Evolutionary conservation across 2,329 filamentous ascomycete species (phyloP).

Genomic region (Fusarium lyarnte): DNA sequence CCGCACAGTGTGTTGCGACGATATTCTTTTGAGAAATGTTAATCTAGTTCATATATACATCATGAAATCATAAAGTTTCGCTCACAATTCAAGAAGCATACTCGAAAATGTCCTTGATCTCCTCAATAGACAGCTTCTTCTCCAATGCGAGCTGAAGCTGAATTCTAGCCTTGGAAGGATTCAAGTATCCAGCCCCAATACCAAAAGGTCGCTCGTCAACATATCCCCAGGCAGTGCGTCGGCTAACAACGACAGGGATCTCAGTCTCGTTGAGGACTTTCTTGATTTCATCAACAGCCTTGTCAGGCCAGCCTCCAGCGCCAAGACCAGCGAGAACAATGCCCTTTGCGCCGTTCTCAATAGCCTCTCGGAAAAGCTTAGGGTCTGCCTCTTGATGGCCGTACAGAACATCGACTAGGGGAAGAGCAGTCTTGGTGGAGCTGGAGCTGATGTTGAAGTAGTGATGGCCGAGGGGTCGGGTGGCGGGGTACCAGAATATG

Average conservation of each 20-base stretch:
- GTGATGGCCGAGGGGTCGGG: slow-evolving; percentile 56
- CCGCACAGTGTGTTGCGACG: no score
- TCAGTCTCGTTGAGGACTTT: slow-evolving; percentile 55
- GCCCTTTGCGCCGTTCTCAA: slow-evolving; percentile 59
- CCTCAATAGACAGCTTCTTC: slow-evolving; percentile 6
- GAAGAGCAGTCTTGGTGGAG: slow-evolving; percentile 50
- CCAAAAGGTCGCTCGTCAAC: slow-evolving; percentile 52
- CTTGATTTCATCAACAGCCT: slow-evolving; percentile 51
- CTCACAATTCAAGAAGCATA: background rate
- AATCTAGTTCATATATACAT: background rate
- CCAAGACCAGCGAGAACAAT: slow-evolving; percentile 66
- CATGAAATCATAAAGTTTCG: background rate
- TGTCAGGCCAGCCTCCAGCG: slow-evolving; percentile 58
- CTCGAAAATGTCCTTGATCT: slow-evolving; percentile 31
- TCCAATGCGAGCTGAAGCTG: slow-evolving; percentile 55
- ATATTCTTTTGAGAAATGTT: fast-evolving
- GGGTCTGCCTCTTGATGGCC: slow-evolving; percentile 61
- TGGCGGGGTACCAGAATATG: slow-evolving; percentile 66
- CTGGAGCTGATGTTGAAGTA: slow-evolving; percentile 52
- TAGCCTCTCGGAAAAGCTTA: slow-evolving; percentile 56
- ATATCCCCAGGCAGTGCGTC: slow-evolving; percentile 60
- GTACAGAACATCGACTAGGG: slow-evolving; percentile 65
- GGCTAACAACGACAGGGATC: slow-evolving; percentile 59
- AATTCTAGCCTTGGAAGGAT: slow-evolving; percentile 64
- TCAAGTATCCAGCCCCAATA: slow-evolving; percentile 59